These are phyloP conservation scores for Botrytis hyacinthi DNA, from an alignment of 2,329 filamentous ascomycete species.

Conservation along the genomic window DNA sequence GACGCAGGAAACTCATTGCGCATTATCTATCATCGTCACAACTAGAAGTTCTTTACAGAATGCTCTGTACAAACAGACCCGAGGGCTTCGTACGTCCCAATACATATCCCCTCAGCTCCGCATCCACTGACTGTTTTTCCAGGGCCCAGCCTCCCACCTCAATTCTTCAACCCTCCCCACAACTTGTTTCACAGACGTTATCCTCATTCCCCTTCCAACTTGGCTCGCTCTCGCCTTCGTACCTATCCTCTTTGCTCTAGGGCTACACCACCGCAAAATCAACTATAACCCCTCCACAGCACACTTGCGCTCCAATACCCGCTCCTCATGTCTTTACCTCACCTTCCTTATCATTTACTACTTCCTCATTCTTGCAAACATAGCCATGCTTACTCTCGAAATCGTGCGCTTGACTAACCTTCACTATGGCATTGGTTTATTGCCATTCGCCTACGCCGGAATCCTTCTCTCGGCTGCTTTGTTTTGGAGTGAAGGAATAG, in stretches of 20 bases:
- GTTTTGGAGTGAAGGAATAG: conserved; percentile 31
- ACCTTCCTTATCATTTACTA: conserved; percentile 34
- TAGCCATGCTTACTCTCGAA: conserved; percentile 39
- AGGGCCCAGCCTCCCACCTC: conserved; percentile 39
- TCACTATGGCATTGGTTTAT: conserved; percentile 37
- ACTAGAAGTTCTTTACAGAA: not conserved
- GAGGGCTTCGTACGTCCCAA: conserved; percentile 39
- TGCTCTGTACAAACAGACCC: conserved; percentile 37
- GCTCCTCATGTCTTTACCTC: conserved; percentile 25
- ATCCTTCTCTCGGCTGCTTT: conserved; percentile 34
- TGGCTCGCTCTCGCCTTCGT: conserved; percentile 38
- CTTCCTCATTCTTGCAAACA: conserved; percentile 36
- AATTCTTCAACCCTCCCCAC: conserved; percentile 39
- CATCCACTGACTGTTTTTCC: not conserved
- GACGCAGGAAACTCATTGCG: not conserved
- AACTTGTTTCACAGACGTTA: conserved; percentile 40
- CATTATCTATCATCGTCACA: not conserved
- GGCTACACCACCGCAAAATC: conserved; percentile 26
- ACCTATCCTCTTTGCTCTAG: conserved; percentile 30
- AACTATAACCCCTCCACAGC: conserved; percentile 32
- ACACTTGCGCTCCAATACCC: conserved; percentile 23
- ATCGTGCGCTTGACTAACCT: conserved; percentile 38
- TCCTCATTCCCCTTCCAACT: conserved; percentile 40
- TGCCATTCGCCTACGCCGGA: conserved; percentile 40
- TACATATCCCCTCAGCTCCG: not conserved